phyloP scores from a whole-genome alignment of 495 filamentous ascomycete genomes.

The Cladorrhinum samala region DNA sequence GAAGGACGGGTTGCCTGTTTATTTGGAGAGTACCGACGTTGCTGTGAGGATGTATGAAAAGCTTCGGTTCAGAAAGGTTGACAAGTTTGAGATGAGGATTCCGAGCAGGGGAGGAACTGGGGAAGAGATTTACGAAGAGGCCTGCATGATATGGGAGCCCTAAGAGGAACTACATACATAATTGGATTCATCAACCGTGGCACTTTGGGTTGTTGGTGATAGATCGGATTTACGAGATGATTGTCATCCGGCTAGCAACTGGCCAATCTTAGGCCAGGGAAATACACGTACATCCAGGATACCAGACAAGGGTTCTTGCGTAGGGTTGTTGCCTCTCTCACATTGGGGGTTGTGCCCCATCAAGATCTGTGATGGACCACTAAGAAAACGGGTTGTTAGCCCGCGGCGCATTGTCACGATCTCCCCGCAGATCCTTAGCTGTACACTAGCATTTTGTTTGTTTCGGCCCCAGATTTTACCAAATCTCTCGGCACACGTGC shows the following conservation, averaged over 20 bases:
- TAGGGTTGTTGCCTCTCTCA: no score
- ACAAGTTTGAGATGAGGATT: conserved; percentile 27
- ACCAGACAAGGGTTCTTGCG: no score
- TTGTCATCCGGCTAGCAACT: background rate
- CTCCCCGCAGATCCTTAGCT: no score
- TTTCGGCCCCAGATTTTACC: no score
- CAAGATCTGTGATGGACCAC: no score
- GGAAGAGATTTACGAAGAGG: conserved; percentile 21
- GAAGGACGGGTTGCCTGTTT: conserved; percentile 30
- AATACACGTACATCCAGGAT: no score
- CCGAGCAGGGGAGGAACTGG: conserved; percentile 3
- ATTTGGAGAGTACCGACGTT: conserved; percentile 39
- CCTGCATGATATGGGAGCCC: conserved; percentile 27
- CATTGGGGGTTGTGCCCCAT: no score
- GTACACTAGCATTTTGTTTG: no score
- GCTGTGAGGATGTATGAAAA: conserved; percentile 37
- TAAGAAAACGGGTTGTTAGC: no score
- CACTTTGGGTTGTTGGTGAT: background rate
- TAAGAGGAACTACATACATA: background rate
- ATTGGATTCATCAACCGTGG: background rate
- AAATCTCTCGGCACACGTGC: no score
- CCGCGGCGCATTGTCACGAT: no score
- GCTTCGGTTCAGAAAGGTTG: conserved; percentile 32
- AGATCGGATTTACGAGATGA: background rate
- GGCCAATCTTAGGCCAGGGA: background rate